Base-by-base conservation (phyloP, 352 stramenopile species). In the Peronosclerospora sorghi region DNA sequence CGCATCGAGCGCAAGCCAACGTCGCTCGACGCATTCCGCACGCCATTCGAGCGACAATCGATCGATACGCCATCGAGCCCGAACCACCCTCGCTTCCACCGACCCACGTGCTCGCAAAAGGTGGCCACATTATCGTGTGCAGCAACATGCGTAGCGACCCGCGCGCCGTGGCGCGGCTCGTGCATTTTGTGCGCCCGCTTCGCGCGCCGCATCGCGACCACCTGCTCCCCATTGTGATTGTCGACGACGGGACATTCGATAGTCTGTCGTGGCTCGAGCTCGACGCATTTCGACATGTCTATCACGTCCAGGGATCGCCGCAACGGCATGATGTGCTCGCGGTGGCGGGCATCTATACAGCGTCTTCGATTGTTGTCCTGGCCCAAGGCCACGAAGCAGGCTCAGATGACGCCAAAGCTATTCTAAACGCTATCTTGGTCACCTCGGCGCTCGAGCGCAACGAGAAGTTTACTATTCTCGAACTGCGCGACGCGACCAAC, bases 351-450 rank as follows among this genome's bases (percentile, higher is more conserved):
- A 73, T 92, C n/a, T 89, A 92, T 40, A 71, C 72, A 0, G 76
- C 79, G 0, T 92, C 76, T 13, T 69, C 79, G 0, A 83, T 92
- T 39, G 73, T 92, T 1, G 76, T 92, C 5, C 52, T 92, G 1
- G 76, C 78, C 1, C 79, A 92, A 53, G 79, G 38, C 52, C 67
- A 18, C 76, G 72, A 1, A n/a, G n/a, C 83, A 86, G 19, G 72
- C n/a, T n/a, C n/a, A n/a, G n/a, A n/a, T n/a, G 79, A 92, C 53
- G 89, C 79, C 0, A 88, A 89, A 48, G 73, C 76, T 5, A 87
- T 92, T 18, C 89, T 92, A 42, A 92, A 89, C 35, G 77, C 79
- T 3, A 89, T 89, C 32, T 61, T 92, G 12, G 59, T 92, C 15
- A 86, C 85, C 54, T 68, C 68, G 5, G 79, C 79, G 9, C 52